Percentiles rank a stretch among this genome's conserved stretches.
These are phyloP conservation scores for Anthracocystis panici-leucophaei DNA, from an alignment of 1,284 basidiomycete genomes.

Conservation along the genomic window DNA sequence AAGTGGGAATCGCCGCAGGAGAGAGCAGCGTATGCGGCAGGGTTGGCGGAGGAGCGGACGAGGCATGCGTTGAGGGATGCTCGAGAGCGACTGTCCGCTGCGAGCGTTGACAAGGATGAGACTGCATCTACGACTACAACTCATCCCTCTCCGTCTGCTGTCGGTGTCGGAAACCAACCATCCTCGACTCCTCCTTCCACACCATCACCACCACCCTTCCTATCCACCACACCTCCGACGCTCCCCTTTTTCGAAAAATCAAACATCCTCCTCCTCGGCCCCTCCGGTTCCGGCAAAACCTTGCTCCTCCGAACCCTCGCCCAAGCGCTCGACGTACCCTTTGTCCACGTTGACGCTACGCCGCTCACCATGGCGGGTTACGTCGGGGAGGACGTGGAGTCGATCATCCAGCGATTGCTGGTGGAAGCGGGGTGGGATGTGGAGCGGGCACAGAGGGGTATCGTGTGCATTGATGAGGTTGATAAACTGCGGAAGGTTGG, in stretches of 20 bases:
- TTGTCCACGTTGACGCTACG: conserved; percentile 57
- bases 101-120: background rate
- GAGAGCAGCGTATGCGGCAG: conserved; percentile 26
- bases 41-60: conserved; percentile 30
- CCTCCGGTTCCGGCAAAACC: conserved; percentile 72
- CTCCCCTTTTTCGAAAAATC: conserved; percentile 77
- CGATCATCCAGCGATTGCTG: conserved; percentile 49
- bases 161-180: background rate
- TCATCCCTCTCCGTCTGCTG: background rate
- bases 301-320: conserved; percentile 54
- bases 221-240: conserved; percentile 15
- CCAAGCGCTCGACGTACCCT: conserved; percentile 54
- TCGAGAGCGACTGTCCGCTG: conserved; percentile 16
- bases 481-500: conserved; percentile 81
- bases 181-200: background rate
- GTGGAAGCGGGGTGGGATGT: conserved; percentile 50
- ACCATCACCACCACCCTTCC: conserved; percentile 2
- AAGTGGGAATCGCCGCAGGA: conserved; percentile 32
- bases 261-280: conserved; percentile 84
- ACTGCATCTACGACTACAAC: background rate
- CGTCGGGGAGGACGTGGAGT: conserved; percentile 61
- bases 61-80: conserved; percentile 25
- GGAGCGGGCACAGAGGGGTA: conserved; percentile 69
- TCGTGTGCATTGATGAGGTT: conserved; percentile 95
- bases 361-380: conserved; percentile 60